Base-by-base conservation (phyloP, 1,284 basidiomycete genomes). In the Retiboletus flavoniger region DNA sequence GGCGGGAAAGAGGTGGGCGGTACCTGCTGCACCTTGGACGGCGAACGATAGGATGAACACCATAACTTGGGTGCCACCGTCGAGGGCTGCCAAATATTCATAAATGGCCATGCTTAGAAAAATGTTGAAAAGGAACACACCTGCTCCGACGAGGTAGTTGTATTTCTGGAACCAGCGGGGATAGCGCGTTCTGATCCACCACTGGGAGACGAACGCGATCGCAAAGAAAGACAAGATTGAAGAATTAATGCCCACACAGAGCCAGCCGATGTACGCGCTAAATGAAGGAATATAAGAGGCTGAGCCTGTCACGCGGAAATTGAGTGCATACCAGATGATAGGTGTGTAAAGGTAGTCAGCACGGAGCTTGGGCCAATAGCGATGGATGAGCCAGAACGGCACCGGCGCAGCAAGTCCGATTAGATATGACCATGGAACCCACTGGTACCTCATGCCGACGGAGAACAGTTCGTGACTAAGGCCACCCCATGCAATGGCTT, bases 11-110 rank as follows among this genome's bases (percentile, higher is more conserved):
- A 80, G 71, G 53, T 76, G 74, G 3, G 78, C 61, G 3, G 65
- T 65, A 1, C 87, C 87, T 4, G 79, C 78, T 10, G 84, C 87
- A 50, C 87, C 87, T 62, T 83, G 83, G 13, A 90, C 85, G 1
- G 85, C 85, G 62, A 89, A 89, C 2, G 83, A 84, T 16, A 88
- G 72, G 34, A 89, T 76, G 66, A 89, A 89, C 29, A 87, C 78
- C 77, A 88, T 84, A 32, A 87, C 78, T 65, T 89, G 81, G 4
- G 81, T 77, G 10, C 84, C 84, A 19, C 84, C 84, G 51, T 84
- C 83, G 39, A 84, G 71, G 4, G 82, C 83, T 53, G 31, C 29
- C 40, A 43, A 17, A 6, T 2, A 0, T 3, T 32, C 5, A 24
- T 58, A 24, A 26, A 24, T 14, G 8, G 46, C 7, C 1, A 13